Base-by-base conservation (phyloP, 140 eudicot species). In the Stevia rebaudiana region DNA sequence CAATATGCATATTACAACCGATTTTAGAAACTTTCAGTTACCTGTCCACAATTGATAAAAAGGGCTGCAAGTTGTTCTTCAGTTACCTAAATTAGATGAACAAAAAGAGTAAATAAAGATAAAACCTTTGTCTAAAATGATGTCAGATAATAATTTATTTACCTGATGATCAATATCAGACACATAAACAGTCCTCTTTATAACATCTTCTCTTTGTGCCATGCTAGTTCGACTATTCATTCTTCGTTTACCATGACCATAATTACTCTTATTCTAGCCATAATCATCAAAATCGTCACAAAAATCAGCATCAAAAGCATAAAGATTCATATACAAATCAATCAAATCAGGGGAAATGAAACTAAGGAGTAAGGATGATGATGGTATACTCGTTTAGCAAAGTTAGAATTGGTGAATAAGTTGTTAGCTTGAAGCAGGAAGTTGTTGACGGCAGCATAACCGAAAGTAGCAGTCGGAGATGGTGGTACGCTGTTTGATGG, bases 111-210 rank as follows among this genome's bases (percentile, higher is more conserved):
- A 39, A 67, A 18, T 2, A 43, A 41, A 61, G 24, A 25, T 11
- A 43, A 11, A 22, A n/a, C n/a, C n/a, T n/a, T n/a, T n/a, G n/a
- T n/a, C n/a, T n/a, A n/a, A n/a, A n/a, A n/a, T n/a, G n/a, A n/a
- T n/a, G n/a, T n/a, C n/a, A n/a, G n/a, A n/a, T n/a, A n/a, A n/a
- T n/a, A n/a, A n/a, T n/a, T n/a, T n/a, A n/a, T n/a, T 37, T 72
- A 88, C 96, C 94, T 88, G 96, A 39, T 88, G 90, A 80, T 88
- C 96, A 52, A 88, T 88, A 71, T 85, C 96, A 3, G 96, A 88
- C 15, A 88, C 96, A 74, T 84, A 82, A 23, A 88, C 90, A 3
- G 96, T 88, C 76, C 94, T 78, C 79, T 82, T 74, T 39, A 88
- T 88, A 18, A 82, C 84, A 5, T 88, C 96, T 25, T 88, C 96